phyloP scores from a whole-genome alignment of 2,329 filamentous ascomycete genomes.

The Ophiosphaerella narmari region DNA sequence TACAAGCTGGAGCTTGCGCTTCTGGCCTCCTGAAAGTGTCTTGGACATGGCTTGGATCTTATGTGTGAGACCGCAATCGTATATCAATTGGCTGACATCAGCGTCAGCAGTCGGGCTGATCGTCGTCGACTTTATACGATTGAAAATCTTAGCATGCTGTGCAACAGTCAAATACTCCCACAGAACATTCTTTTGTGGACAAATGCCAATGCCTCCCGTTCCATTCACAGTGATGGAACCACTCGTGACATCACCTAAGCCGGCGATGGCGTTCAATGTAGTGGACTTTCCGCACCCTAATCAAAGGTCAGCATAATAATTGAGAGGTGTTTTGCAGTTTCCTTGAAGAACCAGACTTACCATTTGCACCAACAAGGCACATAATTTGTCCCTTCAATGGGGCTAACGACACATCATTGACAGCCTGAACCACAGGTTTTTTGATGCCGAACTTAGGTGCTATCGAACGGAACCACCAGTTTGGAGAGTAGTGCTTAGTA shows the following conservation, averaged over 20 bases:
- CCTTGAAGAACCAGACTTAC: neutral
- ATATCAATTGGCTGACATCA: constrained; percentile 64
- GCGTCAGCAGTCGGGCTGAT: constrained; percentile 55
- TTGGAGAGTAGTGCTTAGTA: constrained; percentile 74
- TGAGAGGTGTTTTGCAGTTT: neutral
- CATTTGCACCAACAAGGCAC: constrained; percentile 79
- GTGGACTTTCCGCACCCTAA: constrained; percentile 81
- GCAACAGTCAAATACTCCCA: constrained; percentile 84
- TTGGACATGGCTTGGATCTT: constrained; percentile 72
- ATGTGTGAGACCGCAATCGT: constrained; percentile 72
- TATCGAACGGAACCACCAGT: constrained; percentile 57
- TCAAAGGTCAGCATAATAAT: neutral
- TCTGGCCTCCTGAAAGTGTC: constrained; percentile 85
- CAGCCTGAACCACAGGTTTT: constrained; percentile 70
- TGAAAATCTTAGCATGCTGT: constrained; percentile 84
- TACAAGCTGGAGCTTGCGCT: constrained; percentile 80
- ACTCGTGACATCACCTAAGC: constrained; percentile 72
- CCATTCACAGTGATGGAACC: constrained; percentile 76
- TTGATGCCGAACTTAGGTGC: constrained; percentile 47
- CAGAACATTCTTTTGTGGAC: constrained; percentile 87
- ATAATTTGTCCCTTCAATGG: constrained; percentile 78
- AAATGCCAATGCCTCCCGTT: constrained; percentile 77
- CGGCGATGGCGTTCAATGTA: constrained; percentile 77
- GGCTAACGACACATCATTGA: constrained; percentile 69
- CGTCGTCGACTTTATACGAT: constrained; percentile 68